Base-by-base conservation (phyloP, 139 green algal genomes). In the Chlorella ohadii region DNA sequence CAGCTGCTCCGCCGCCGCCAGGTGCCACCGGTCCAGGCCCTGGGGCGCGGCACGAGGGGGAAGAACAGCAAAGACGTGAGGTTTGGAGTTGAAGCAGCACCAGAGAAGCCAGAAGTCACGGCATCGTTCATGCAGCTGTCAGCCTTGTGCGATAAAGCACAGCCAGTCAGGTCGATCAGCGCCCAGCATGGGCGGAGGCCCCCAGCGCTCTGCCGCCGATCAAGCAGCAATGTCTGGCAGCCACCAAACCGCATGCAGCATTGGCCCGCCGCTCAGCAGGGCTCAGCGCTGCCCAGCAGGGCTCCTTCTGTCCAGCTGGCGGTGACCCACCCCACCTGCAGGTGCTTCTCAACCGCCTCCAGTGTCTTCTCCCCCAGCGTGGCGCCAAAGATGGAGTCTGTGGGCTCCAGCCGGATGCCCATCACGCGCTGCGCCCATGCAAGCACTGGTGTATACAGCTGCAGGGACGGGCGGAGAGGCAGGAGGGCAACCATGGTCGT, bases 1-100 rank as follows among this genome's bases (percentile, higher is more conserved):
- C 51, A 98, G 84, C 56, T 93, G 90, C 84, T 98, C 94, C 5
- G 88, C 84, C 0, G 89, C 91, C 22, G 95, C 91, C 64, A 99
- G 90, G 11, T 94, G 84, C 94, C 94, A 99, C 31, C 61, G 1
- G 79, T 95, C 89, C 47, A 98, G 84, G 12, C 87, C 89, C 76
- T 82, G 59, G 36, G 33, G 33, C 59, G 39, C 91, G 88, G 70
- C 79, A n/a, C 28, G 34, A 23, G 22, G 11, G 64, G 36, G 5
- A 25, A 72, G 28, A n/a, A 36, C 25, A 16, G 19, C 20, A n/a
- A 11, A n/a, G 55, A 31, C 15, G n/a, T n/a, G n/a, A n/a, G 59
- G 47, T 22, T 13, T 59, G n/a, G n/a, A n/a, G n/a, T n/a, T n/a
- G n/a, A n/a, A n/a, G n/a, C n/a, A n/a, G n/a, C n/a, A n/a, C n/a